Base-by-base conservation (phyloP, 768 basidiomycete genomes). In the Lentinula sp. region DNA sequence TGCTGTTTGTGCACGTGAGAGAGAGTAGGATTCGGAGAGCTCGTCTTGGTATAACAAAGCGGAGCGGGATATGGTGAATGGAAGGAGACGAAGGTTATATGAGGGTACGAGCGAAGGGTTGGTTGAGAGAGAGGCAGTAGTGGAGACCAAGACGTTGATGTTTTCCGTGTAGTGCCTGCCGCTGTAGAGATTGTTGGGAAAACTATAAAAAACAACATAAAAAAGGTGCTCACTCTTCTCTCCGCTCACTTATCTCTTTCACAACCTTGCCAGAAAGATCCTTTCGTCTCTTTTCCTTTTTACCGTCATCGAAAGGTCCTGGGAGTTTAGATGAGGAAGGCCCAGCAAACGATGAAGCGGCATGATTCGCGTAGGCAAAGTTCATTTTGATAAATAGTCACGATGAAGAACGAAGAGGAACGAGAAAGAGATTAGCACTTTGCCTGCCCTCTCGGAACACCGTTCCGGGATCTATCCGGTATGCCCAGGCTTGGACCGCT, bases 31-130 rank as follows among this genome's bases (percentile, higher is more conserved):
- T 73, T 91, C 89, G 67, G 91, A 87, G 37, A 80, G 75, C 42
- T 81, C 81, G 12, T 85, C 73, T 69, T 89, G 85, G 0, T 86
- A 79, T 37, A 92, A 82, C 45, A 86, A 68, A 3, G 92, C 88
- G 1, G 90, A 86, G 55, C 92, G 89, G 69, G 92, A 89, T 42
- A 93, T 71, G 1, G 90, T 84, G 50, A 87, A 66, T 0, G 91
- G 89, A 57, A 90, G 85, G 39, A 93, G 74, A 53, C 88, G 85
- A 15, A 93, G 79, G 49, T 82, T 84, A 76, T 87, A 94, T 48
- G 86, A 71, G 0, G 85, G 76, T 39, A 83, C 78, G 3, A 80
- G 78, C 60, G 90, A 87, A 0, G 91, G 92, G 41, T 83, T 83
- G 1, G 83, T 85, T 4, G 88, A 77, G 32, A 93, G 81, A 67